These are phyloP conservation scores for Mortierella sp. DNA, from an alignment of 371 early-diverging fungal species.

Conservation along the genomic window DNA sequence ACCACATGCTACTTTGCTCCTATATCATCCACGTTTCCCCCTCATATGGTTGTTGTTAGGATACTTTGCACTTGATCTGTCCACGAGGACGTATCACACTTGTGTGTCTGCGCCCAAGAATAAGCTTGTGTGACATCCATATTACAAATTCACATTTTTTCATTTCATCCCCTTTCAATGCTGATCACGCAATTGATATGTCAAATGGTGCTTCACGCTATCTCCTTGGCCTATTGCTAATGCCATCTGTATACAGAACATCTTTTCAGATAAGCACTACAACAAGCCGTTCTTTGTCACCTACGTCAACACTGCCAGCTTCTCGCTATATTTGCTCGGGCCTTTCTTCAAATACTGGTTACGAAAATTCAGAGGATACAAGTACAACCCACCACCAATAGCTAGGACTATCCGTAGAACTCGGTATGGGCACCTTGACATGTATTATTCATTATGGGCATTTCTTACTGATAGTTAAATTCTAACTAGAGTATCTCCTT, in stretches of 20 bases:
- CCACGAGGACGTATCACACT: not conserved
- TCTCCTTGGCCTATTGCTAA: not conserved
- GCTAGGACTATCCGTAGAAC: not conserved
- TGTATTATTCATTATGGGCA: not conserved
- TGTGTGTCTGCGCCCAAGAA: not conserved
- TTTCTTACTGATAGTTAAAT: not conserved
- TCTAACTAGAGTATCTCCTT: not conserved
- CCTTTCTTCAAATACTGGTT: slow-evolving; percentile 45
- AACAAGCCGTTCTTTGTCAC: slow-evolving; percentile 86
- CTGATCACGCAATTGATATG: slow-evolving; percentile 18
- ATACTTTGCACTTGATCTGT: not conserved
- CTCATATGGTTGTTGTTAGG: not conserved
- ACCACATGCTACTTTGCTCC: not conserved
- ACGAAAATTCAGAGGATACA: slow-evolving; percentile 3
- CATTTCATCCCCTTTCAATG: not conserved
- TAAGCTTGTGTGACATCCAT: not conserved
- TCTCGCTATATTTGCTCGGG: slow-evolving; percentile 78
- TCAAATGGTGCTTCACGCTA: slow-evolving; percentile 1
- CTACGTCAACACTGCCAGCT: slow-evolving; percentile 82
- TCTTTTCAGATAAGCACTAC: slow-evolving; percentile 77
- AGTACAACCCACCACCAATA: not conserved
- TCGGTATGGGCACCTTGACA: not conserved
- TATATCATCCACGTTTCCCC: not conserved
- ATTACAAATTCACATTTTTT: slow-evolving; percentile 1
- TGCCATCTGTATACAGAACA: slow-evolving; percentile 61